Percentiles rank a stretch among this genome's conserved stretches.
These are phyloP conservation scores for Annona squamosa DNA, from an alignment of 164 flowering plant genomes.

Conservation along the genomic window DNA sequence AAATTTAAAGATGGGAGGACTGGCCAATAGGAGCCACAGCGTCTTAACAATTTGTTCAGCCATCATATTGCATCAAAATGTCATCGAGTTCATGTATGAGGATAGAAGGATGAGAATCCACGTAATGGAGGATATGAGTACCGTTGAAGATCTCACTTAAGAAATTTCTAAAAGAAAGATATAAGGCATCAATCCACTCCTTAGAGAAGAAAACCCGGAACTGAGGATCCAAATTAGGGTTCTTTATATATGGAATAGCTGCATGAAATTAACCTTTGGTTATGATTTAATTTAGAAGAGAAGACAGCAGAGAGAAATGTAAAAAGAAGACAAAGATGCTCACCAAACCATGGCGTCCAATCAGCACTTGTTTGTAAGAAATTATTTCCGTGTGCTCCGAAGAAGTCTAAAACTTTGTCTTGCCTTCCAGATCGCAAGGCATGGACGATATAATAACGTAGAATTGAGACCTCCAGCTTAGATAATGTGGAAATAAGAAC, in stretches of 20 bases:
- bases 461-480: constrained; percentile 67
- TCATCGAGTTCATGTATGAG: background rate
- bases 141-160: constrained; percentile 71
- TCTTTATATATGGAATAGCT: constrained; percentile 80
- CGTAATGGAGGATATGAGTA: constrained; percentile 72
- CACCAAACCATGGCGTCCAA: constrained; percentile 93
- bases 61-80: background rate
- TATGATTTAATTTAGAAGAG: background rate
- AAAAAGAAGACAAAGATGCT: constrained; percentile 15
- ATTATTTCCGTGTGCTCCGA: constrained; percentile 50
- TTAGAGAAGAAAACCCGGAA: constrained; percentile 76
- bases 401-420: constrained; percentile 69
- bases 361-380: constrained; percentile 51
- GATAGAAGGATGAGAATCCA: background rate
- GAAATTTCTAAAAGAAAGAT: constrained; percentile 72
- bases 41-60: background rate
- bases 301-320: background rate
- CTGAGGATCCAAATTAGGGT: constrained; percentile 65
- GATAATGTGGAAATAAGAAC: constrained; percentile 36
- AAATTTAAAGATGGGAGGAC: background rate
- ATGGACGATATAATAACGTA: constrained; percentile 62
- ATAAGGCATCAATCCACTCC: constrained; percentile 79
- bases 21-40: background rate
- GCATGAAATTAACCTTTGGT: constrained; percentile 22
- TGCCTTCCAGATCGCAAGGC: constrained; percentile 55